These are phyloP conservation scores for Tulasnella sp. DNA, from an alignment of 768 basidiomycete species.

Conservation along the genomic window DNA sequence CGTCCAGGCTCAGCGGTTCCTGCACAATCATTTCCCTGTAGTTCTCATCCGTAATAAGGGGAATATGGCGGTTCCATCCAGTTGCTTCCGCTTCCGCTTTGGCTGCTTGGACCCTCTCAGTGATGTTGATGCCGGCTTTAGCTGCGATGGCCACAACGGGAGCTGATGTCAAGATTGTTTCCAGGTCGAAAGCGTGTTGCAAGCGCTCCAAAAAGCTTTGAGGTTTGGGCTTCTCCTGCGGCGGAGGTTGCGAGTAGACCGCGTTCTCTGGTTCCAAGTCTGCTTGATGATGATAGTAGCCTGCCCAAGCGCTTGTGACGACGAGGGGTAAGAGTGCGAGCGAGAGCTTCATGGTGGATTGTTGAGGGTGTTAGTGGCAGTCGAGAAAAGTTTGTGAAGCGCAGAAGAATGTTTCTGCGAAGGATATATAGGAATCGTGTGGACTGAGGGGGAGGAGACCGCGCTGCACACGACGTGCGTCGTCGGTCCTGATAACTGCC, in stretches of 20 bases:
- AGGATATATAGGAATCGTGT: not conserved
- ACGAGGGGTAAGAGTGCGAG: conserved; percentile 28
- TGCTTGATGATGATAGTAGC: conserved; percentile 28
- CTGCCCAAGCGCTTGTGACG: conserved; percentile 30
- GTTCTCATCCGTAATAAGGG: conserved; percentile 74
- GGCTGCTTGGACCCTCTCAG: conserved; percentile 36
- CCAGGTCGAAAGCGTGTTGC: conserved; percentile 2
- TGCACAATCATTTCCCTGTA: conserved; percentile 60
- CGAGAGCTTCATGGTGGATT: conserved; percentile 42
- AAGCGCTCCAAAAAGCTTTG: not conserved
- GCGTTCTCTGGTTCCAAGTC: not conserved
- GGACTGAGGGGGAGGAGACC: not conserved
- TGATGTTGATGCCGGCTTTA: conserved; percentile 59
- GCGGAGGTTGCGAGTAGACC: not conserved
- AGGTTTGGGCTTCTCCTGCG: not conserved
- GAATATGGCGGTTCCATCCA: conserved; percentile 61
- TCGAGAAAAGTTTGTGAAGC: conserved; percentile 13
- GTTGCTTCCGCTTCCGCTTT: conserved; percentile 23
- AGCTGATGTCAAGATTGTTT: conserved; percentile 35
- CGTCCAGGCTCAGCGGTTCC: conserved; percentile 45
- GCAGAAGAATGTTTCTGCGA: not conserved
- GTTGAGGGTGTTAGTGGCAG: conserved; percentile 19
- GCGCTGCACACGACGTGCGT: not conserved
- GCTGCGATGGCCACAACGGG: conserved; percentile 45
- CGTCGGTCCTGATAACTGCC: not conserved